These are phyloP conservation scores for Forsythia suspensa DNA, from an alignment of 257 asterid species.

Conservation along the genomic window DNA sequence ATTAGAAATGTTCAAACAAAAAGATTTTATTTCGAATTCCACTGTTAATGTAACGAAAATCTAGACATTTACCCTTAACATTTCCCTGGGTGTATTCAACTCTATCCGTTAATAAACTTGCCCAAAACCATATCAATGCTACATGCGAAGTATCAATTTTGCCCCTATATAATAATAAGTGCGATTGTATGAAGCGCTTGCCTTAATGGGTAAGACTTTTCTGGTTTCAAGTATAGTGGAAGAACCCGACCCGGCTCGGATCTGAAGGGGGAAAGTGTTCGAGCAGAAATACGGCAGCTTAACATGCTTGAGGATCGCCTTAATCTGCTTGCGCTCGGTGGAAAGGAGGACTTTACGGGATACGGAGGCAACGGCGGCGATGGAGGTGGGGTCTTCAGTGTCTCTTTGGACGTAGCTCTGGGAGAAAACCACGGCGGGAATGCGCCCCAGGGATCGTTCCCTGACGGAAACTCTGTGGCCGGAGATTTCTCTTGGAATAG, in stretches of 20 bases:
- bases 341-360: constrained; percentile 64
- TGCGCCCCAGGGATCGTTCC: constrained; percentile 85
- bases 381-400: constrained; percentile 59
- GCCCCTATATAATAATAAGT: not conserved
- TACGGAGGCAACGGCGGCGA: constrained; percentile 44
- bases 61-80: not conserved
- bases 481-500: constrained; percentile 73
- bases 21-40: not conserved
- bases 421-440: constrained; percentile 84
- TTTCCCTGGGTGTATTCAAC: not conserved
- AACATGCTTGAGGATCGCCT: constrained; percentile 63
- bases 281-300: constrained; percentile 71
- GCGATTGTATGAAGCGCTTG: constrained; percentile 18
- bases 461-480: constrained; percentile 70
- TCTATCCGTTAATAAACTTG: not conserved
- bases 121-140: not conserved
- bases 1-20: constrained; percentile 11
- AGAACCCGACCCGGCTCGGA: constrained; percentile 90
- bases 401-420: constrained; percentile 52
- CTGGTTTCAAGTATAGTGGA: constrained; percentile 64
- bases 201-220: constrained; percentile 90
- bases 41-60: not conserved
- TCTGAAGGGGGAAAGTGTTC: constrained; percentile 84
- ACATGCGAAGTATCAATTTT: not conserved
- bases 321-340: constrained; percentile 85